phyloP scores from a whole-genome alignment of 208 protist species.

The Angomonas deanei region DNA sequence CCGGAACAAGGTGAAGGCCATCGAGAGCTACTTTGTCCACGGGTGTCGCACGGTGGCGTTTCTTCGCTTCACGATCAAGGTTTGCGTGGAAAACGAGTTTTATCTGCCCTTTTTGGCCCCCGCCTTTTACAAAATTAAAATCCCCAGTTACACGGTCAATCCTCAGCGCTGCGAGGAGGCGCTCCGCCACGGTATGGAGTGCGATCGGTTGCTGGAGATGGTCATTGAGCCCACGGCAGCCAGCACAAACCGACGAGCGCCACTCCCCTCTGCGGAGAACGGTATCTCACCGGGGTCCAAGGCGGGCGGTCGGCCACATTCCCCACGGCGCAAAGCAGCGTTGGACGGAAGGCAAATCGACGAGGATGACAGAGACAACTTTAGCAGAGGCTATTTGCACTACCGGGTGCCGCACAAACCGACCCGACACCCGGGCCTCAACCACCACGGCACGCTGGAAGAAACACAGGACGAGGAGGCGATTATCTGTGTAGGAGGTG shows the following conservation, averaged over 20 bases:
- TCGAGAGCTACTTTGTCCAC: background rate
- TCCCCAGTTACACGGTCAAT: background rate
- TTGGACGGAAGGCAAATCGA: too few species aligned
- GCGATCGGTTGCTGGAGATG: background rate
- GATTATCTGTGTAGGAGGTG: background rate
- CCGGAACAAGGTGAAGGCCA: background rate
- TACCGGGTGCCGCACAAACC: too few species aligned
- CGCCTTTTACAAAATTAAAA: background rate
- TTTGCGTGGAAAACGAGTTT: background rate
- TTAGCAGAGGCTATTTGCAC: background rate
- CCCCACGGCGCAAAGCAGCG: too few species aligned
- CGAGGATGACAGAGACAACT: background rate
- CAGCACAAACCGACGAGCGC: background rate
- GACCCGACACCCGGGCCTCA: too few species aligned
- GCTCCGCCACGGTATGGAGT: background rate
- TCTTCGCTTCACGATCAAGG: background rate
- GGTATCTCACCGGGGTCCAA: too few species aligned
- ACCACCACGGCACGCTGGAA: too few species aligned
- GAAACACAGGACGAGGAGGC: too few species aligned
- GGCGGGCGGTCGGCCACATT: too few species aligned
- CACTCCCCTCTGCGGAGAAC: background rate
- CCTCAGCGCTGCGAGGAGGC: background rate
- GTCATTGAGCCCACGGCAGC: background rate
- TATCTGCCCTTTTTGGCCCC: slow-evolving; percentile 1
- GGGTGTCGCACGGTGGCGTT: background rate